These are phyloP conservation scores for Didymella exigua DNA, from an alignment of 2,329 filamentous ascomycete genomes.

Conservation along the genomic window DNA sequence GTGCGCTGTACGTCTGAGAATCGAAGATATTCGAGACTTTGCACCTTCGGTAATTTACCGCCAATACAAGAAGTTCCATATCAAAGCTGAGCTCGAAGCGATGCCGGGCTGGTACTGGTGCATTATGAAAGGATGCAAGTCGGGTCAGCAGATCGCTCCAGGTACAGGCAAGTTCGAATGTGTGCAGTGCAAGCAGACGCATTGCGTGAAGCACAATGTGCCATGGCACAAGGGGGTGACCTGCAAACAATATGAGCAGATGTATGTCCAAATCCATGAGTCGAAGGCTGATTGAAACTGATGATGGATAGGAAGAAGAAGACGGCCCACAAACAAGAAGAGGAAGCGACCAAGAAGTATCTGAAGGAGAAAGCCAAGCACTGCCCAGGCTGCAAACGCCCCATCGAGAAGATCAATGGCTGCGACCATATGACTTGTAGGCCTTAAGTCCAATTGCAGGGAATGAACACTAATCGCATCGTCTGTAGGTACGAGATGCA, in stretches of 20 bases:
- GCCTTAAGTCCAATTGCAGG: background rate
- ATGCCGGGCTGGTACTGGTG: conserved; percentile 61
- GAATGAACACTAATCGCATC: background rate
- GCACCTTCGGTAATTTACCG: conserved; percentile 53
- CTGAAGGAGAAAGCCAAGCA: conserved; percentile 43
- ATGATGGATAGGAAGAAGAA: conserved; percentile 22
- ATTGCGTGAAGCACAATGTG: conserved; percentile 45
- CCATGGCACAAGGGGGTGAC: conserved; percentile 50
- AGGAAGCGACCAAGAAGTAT: conserved; percentile 37
- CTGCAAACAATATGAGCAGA: conserved; percentile 49
- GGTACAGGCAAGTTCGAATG: conserved; percentile 53
- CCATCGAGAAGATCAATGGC: conserved; percentile 49
- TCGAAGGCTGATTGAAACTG: background rate
- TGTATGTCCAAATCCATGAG: conserved; percentile 17
- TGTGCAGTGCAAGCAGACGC: conserved; percentile 40
- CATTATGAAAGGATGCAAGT: conserved; percentile 55
- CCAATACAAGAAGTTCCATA: conserved; percentile 52
- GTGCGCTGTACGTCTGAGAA: conserved; percentile 53
- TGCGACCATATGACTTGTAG: conserved; percentile 52
- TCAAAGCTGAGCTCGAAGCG: conserved; percentile 52
- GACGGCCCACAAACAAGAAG: conserved; percentile 35
- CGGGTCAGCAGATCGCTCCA: conserved; percentile 58
- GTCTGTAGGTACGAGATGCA: conserved; percentile 42
- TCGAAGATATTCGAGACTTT: conserved; percentile 54
- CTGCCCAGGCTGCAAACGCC: conserved; percentile 49